These are phyloP conservation scores for Ophiostoma piceae DNA, from an alignment of 2,329 filamentous ascomycete species.

Conservation along the genomic window DNA sequence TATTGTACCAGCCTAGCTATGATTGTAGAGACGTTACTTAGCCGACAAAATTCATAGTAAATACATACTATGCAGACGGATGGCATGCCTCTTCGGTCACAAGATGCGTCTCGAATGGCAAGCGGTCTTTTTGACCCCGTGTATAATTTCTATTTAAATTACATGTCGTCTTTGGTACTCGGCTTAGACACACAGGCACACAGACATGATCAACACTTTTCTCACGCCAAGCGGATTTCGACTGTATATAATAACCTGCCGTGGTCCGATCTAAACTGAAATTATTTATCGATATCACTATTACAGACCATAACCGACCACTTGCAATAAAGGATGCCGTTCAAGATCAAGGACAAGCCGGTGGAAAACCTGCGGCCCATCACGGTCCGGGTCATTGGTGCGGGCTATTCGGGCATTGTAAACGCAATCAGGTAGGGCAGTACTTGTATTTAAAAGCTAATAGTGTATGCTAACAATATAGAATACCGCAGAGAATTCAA, in stretches of 20 bases:
- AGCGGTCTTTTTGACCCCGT: background rate
- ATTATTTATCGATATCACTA: too few species aligned
- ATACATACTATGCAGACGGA: background rate
- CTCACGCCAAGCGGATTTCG: background rate
- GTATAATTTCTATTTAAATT: background rate
- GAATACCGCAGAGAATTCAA: slow-evolving; percentile 34
- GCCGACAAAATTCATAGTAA: background rate
- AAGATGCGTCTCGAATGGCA: background rate
- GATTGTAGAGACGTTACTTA: background rate
- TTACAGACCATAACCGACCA: background rate
- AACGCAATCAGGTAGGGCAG: slow-evolving; percentile 32
- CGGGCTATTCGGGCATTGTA: slow-evolving; percentile 35
- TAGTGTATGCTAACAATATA: slow-evolving; percentile 22
- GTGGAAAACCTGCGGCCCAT: slow-evolving; percentile 35
- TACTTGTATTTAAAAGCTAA: slow-evolving; percentile 19
- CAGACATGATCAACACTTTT: background rate
- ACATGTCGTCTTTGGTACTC: background rate
- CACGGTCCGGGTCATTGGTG: slow-evolving; percentile 35
- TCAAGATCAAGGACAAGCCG: slow-evolving; percentile 31
- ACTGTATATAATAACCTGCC: background rate
- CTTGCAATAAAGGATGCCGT: slow-evolving; percentile 9
- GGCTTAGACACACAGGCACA: background rate
- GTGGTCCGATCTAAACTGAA: background rate
- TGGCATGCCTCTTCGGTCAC: background rate
- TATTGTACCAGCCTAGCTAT: background rate